Percentiles rank a stretch among this genome's conserved stretches.
Conservation (phyloP, 2,329 filamentous ascomycete species). For the Parastagonospora avenae region DNA sequence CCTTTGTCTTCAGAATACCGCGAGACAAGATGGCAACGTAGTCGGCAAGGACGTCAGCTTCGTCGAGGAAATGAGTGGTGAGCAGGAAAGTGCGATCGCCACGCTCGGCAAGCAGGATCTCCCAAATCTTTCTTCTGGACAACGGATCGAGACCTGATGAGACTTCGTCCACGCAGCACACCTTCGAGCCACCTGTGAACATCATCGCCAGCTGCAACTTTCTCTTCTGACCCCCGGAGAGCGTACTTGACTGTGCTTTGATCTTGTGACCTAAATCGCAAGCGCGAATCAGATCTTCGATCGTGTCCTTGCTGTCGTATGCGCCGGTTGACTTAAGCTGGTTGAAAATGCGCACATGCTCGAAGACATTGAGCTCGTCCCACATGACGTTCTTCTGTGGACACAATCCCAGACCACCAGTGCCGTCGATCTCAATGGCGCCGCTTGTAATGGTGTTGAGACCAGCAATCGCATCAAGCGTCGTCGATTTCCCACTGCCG, state of each 20-base stretch:
- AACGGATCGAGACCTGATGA: conserved; percentile 87
- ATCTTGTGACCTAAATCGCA: conserved; percentile 79
- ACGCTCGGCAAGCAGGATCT: conserved; percentile 85
- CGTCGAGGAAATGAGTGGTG: conserved; percentile 92
- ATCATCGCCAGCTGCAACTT: conserved; percentile 95
- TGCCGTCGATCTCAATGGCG: conserved; percentile 75
- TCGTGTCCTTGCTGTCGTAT: conserved; percentile 62
- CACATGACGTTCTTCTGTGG: conserved; percentile 95
- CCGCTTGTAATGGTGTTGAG: conserved; percentile 78
- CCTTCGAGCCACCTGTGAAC: conserved; percentile 85
- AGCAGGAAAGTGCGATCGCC: conserved; percentile 81
- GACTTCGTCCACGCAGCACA: conserved; percentile 92
- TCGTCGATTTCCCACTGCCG: conserved; percentile 88
- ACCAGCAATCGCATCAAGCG: conserved; percentile 84
- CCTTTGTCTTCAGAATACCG: conserved; percentile 78
- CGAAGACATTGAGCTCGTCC: conserved; percentile 83
- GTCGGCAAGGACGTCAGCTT: conserved; percentile 87
- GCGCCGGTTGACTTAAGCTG: conserved; percentile 68
- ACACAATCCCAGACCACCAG: conserved; percentile 81
- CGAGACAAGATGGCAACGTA: conserved; percentile 88
- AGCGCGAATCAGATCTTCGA: conserved; percentile 66
- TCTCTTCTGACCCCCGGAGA: conserved; percentile 89
- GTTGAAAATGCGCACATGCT: conserved; percentile 86
- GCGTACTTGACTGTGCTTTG: conserved; percentile 72
- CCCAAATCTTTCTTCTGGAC: conserved; percentile 88